Base-by-base conservation (phyloP, 169 alveolate genomes). In the Eimeria zaria region DNA sequence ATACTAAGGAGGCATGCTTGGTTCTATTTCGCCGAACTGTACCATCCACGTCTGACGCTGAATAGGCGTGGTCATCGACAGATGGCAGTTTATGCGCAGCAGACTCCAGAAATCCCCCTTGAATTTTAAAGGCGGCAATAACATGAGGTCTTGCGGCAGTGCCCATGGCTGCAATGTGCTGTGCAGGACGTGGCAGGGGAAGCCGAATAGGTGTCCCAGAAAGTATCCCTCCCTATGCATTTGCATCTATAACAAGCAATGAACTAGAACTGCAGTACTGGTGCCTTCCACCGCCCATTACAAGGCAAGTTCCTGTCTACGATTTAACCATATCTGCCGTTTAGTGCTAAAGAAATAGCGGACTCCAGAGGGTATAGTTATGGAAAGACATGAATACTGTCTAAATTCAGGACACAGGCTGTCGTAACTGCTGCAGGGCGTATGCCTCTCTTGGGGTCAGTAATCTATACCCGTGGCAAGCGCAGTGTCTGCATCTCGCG, bases 391-490 rank as follows among this genome's bases (percentile, higher is more conserved):
- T 48, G 64, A 60, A 48, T 27, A 33, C 46, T 30, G 64, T 48
- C 20, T 0, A 30, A 46, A 0, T 41, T 46, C 24, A 9, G 0
- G 11, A 24, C 36, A 16, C n/a, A 36, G 78, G n/a, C 18, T 58
- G 41, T 33, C 30, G 80, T 39, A 7, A 22, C 16, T 87, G 83
- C n/a, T 64, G 81, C 94, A 87, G 94, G 71, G 94, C 95, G 5
- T 81, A 76, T 62, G 74, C 93, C n/a, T 30, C 64, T 39, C 95
- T 69, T n/a, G 95, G 95, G 64, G 89, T 94, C 58, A 46, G 46
- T 9, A 27, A 60, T n/a, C 95, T 95, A 30, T 95, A 95, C 73
- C 91, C 95, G 41, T 95, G 97, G 97, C 97, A 95, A 71, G 97
- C 97, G 27, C 69, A 53, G 16, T 95, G 97, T 16, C 95, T 95